phyloP scores from a whole-genome alignment of 2,329 filamentous ascomycete species.

The Cytospora piceicola region DNA sequence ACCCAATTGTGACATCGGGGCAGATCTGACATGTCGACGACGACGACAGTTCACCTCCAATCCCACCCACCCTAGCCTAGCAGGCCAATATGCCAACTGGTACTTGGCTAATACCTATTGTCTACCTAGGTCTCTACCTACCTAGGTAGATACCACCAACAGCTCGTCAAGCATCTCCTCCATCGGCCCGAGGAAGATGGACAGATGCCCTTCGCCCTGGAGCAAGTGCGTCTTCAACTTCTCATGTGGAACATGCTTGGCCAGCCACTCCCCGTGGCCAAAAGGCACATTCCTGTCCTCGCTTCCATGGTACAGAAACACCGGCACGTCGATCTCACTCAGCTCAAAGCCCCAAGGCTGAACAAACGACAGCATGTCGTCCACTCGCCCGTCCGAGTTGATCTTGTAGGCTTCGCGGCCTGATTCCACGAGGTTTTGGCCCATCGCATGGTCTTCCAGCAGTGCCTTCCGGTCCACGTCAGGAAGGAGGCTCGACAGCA shows the following conservation, averaged over 20 bases:
- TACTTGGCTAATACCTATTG: not conserved
- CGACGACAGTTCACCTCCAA: too few species aligned
- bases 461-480: conserved; percentile 24
- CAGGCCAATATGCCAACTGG: too few species aligned
- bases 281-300: conserved; percentile 36
- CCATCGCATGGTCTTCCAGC: conserved; percentile 11
- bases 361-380: conserved; percentile 35
- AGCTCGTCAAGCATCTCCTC: conserved; percentile 25
- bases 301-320: conserved; percentile 35
- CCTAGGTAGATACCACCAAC: conserved; percentile 13
- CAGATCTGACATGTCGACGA: too few species aligned
- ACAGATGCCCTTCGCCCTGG: conserved; percentile 34
- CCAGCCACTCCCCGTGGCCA: conserved; percentile 35
- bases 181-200: conserved; percentile 5
- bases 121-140: too few species aligned
- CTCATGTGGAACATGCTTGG: conserved; percentile 32
- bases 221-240: conserved; percentile 31
- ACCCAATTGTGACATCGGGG: too few species aligned
- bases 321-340: conserved; percentile 33
- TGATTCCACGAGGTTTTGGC: conserved; percentile 15
- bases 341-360: conserved; percentile 36
- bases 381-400: conserved; percentile 35
- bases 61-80: too few species aligned
- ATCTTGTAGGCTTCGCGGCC: conserved; percentile 30
- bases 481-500: conserved; percentile 17